These are phyloP conservation scores for Cladophialophora psammophila DNA, from an alignment of 2,329 filamentous ascomycete species.

Conservation along the genomic window DNA sequence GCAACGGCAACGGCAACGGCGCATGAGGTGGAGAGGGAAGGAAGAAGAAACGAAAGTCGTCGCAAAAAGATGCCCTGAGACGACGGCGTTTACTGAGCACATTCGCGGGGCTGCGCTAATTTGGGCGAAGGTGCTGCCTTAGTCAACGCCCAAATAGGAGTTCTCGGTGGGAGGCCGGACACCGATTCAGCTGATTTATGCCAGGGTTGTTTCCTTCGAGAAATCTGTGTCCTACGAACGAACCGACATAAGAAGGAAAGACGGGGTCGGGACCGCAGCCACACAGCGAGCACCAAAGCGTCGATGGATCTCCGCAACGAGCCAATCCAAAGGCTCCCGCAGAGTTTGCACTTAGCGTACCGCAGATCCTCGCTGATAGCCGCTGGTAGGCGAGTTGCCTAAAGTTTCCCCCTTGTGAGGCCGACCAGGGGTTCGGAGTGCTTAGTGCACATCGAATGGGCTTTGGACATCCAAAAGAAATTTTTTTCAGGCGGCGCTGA, in stretches of 20 bases:
- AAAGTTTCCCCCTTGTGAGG: slow-evolving; percentile 10
- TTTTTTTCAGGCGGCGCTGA: slow-evolving; percentile 8
- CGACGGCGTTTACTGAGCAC: not conserved
- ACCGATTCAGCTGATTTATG: not conserved
- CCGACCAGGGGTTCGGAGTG: slow-evolving; percentile 19
- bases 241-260: not conserved
- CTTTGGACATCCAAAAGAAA: slow-evolving; percentile 2
- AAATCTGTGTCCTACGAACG: slow-evolving; percentile 1
- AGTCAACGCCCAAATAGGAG: not conserved
- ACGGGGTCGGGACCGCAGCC: not conserved
- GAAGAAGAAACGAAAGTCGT: not conserved
- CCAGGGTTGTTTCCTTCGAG: not conserved
- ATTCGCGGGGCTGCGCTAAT: slow-evolving; percentile 1
- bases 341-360: slow-evolving; percentile 11
- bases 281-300: not conserved
- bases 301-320: not conserved
- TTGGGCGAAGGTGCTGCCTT: not conserved
- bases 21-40: not conserved
- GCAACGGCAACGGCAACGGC: not conserved
- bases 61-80: not conserved
- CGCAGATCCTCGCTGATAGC: slow-evolving; percentile 17
- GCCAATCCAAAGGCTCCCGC: not conserved
- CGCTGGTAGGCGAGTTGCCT: slow-evolving; percentile 17
- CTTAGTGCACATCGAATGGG: slow-evolving; percentile 2
- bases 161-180: not conserved